Base-by-base conservation (phyloP, 2,329 filamentous ascomycete species). In the Curvularia eragrostidis region DNA sequence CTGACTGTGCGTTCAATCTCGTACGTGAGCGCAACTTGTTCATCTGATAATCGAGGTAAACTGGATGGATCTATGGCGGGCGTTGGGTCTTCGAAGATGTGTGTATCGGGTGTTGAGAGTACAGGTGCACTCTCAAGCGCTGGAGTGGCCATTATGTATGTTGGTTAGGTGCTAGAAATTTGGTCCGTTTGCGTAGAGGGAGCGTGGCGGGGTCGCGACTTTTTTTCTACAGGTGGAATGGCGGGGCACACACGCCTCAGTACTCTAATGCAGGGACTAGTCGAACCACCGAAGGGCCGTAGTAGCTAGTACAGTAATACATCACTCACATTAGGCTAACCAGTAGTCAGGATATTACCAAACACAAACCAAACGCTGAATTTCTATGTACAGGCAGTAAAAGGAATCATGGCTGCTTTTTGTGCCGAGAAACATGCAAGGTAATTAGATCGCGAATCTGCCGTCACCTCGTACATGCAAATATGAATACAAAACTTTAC, bases 1-100 rank as follows among this genome's bases (percentile, higher is more conserved):
- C 80, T 77, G 48, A 92, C 85, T 0, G 95, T 97, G 55, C 91
- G 85, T 58, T 85, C 83, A 64, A 97, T 89, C 77, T 99, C 95
- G 80, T 98, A 99, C 48, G 90, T 89, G 39, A 87, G 79, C 54
- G 81, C 80, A 28, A 98, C 81, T 71, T 93, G 90, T 71, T 91
- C 87, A 64, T 94, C 87, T 15, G 83, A 82, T 19, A 85, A 71
- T 41, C 64, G 68, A 4, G 71, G 65, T 5, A 75, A 51, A 54
- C 63, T 71, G 5, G 76, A 65, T 5, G 72, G 61, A 52, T 76
- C 75, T 21, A 77, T 72, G 18, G 78, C 63, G 2, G 82, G 77
- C 7, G 80, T 79, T 4, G 82, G 77, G 44, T 83, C 82, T 65
- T 86, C 83, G 63, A 89, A 81, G 28, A 88, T 82, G 66, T 86